Evolutionary conservation across 1,284 basidiomycete species (phyloP).

Genomic region (Malassezia sympodialis): DNA sequence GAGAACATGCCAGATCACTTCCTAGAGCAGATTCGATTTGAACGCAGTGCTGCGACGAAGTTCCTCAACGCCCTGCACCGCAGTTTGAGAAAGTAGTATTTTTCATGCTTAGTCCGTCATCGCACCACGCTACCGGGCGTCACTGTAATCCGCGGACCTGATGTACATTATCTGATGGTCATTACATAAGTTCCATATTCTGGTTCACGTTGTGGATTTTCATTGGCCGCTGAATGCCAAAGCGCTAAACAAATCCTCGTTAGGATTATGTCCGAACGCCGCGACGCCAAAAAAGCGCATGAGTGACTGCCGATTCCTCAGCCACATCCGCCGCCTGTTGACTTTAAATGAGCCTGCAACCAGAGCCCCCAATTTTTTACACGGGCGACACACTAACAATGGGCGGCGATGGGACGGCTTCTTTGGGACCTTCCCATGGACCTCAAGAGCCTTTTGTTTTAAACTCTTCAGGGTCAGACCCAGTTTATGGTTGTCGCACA

Average conservation of each 20-base stretch:
- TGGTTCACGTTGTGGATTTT: no score
- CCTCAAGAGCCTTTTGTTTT: background rate
- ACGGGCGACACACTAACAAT: background rate
- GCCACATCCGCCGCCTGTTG: no score
- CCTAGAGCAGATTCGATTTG: conserved; percentile 23
- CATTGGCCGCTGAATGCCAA: no score
- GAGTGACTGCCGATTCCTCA: no score
- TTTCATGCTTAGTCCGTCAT: background rate
- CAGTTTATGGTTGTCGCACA: background rate
- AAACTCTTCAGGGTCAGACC: background rate
- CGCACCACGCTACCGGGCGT: no score
- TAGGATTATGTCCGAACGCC: no score
- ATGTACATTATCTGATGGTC: no score
- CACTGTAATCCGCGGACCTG: no score
- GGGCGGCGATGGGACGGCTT: background rate
- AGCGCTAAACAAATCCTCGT: no score
- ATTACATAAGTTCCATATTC: no score
- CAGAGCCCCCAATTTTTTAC: background rate
- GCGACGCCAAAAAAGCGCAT: no score
- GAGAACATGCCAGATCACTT: conserved; percentile 20
- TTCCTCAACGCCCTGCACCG: conserved; percentile 21
- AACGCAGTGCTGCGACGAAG: conserved; percentile 19
- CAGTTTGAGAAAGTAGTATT: conserved; percentile 15
- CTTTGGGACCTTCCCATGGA: background rate
- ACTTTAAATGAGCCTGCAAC: no score